Percentiles rank a stretch among this genome's conserved stretches.
These are phyloP conservation scores for Thymus mandschuricus DNA, from an alignment of 257 asterid genomes.

Conservation along the genomic window DNA sequence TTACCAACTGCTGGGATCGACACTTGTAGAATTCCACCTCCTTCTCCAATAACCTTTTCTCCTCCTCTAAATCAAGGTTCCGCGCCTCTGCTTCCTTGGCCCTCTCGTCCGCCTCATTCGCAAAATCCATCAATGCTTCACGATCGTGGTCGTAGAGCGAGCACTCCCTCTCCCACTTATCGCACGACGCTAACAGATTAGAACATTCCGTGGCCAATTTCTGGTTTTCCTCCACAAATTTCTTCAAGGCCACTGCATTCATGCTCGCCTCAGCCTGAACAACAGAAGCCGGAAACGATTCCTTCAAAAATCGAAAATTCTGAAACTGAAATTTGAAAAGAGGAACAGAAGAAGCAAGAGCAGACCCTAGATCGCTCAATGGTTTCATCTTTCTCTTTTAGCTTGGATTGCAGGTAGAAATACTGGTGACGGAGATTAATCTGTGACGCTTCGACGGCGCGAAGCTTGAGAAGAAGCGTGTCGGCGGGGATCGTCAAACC, in stretches of 20 bases:
- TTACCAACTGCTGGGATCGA: slow-evolving; percentile 54
- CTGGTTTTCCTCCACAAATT: slow-evolving; percentile 93
- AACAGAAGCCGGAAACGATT: not conserved
- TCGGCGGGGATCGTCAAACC: slow-evolving; percentile 72
- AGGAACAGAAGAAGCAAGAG: slow-evolving; percentile 1
- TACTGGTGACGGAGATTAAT: slow-evolving; percentile 54
- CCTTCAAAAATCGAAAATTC: slow-evolving; percentile 11
- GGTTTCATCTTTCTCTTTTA: slow-evolving; percentile 67
- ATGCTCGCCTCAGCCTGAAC: slow-evolving; percentile 81
- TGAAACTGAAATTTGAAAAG: not conserved
- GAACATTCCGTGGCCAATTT: slow-evolving; percentile 79
- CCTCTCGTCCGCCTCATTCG: slow-evolving; percentile 91
- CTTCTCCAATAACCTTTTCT: slow-evolving; percentile 54
- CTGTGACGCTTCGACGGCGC: slow-evolving; percentile 64
- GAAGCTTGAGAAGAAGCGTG: slow-evolving; percentile 67
- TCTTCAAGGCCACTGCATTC: slow-evolving; percentile 92
- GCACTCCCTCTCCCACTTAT: slow-evolving; percentile 94
- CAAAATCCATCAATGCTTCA: slow-evolving; percentile 94
- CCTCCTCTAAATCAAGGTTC: slow-evolving; percentile 65
- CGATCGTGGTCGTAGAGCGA: slow-evolving; percentile 85
- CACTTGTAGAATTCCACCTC: slow-evolving; percentile 56
- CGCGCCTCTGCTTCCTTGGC: slow-evolving; percentile 80
- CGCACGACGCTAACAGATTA: slow-evolving; percentile 65
- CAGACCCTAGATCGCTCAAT: slow-evolving; percentile 79
- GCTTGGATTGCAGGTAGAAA: slow-evolving; percentile 59